phyloP scores from a whole-genome alignment of 257 asterid genomes.

The Gardenia jasminoides region DNA sequence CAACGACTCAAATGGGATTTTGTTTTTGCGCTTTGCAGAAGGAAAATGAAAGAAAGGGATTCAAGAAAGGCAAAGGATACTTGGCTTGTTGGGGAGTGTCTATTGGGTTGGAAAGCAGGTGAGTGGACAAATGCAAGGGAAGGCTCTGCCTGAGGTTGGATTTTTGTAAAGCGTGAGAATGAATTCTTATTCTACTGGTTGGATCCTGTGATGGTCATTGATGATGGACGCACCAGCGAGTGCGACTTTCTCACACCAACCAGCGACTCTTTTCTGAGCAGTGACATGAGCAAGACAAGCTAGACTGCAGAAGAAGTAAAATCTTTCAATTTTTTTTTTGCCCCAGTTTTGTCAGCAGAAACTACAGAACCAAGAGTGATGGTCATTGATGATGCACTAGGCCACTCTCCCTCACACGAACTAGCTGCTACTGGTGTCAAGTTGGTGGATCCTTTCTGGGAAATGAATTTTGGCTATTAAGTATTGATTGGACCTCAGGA shows the following conservation, averaged over 20 bases:
- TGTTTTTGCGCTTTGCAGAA: constrained; percentile 6
- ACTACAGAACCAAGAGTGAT: not conserved
- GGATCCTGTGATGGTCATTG: not conserved
- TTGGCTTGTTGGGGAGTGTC: not conserved
- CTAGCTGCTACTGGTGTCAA: not conserved
- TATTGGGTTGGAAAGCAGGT: not conserved
- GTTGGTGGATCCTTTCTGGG: not conserved
- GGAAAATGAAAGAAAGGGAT: not conserved
- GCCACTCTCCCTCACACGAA: not conserved
- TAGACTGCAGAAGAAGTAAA: not conserved
- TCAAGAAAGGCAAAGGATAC: not conserved
- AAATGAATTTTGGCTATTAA: not conserved
- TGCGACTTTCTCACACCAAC: not conserved
- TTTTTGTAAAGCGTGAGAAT: not conserved
- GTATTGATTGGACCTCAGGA: too few species aligned
- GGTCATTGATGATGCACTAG: not conserved
- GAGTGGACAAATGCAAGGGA: not conserved
- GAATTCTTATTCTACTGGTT: too few species aligned
- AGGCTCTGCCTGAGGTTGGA: constrained; percentile 7
- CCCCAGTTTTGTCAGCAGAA: not conserved
- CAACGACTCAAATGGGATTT: not conserved
- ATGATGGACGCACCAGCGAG: not conserved
- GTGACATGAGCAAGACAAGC: not conserved
- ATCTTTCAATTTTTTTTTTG: too few species aligned
- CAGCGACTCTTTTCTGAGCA: not conserved